Evolutionary conservation across 2,329 filamentous ascomycete species (phyloP), one percentile per base, ranked within the genome.

Genomic region (Scolecobasidium constrictum): DNA sequence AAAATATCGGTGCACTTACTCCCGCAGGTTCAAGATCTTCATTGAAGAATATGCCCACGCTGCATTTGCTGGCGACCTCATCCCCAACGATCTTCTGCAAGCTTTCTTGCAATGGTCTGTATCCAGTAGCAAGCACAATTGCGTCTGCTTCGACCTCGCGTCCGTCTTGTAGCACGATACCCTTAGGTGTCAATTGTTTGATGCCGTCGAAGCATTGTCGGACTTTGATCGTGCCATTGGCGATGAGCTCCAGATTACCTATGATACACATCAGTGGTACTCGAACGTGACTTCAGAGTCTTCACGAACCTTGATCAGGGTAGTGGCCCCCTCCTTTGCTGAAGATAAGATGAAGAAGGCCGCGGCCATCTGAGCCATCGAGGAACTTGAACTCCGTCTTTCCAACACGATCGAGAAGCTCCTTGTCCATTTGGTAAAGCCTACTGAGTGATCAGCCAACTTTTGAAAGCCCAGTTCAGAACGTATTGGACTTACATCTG

Each of bases 221-320:
- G 19, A 83, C 62, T 49, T 75, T 75, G 55, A 84, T 75, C 53
- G 75, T 77, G 1, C 78, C 77, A 11, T 80, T 73, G 2, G 66
- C 65, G 45, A 84, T 80, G 18, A 82, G 65, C 51, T 73, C 59
- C 0, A 72, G 74, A 0, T 71, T 73, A 0, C 80, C n/a, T n/a
- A n/a, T n/a, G n/a, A n/a, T n/a, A n/a, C n/a, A n/a, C n/a, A n/a
- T n/a, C n/a, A n/a, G n/a, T n/a, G n/a, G n/a, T n/a, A n/a, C n/a
- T n/a, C n/a, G n/a, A n/a, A n/a, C n/a, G n/a, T n/a, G n/a, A n/a
- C n/a, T n/a, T n/a, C n/a, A n/a, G n/a, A n/a, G n/a, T n/a, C n/a
- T n/a, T n/a, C n/a, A n/a, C n/a, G n/a, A n/a, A n/a, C n/a, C 80
- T 1, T 82, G 77, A 46, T 84, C 76, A 48, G 83, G 79, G 58